These are phyloP conservation scores for Teunomyces tritomae DNA, from an alignment of 805 yeast genomes.

Conservation along the genomic window DNA sequence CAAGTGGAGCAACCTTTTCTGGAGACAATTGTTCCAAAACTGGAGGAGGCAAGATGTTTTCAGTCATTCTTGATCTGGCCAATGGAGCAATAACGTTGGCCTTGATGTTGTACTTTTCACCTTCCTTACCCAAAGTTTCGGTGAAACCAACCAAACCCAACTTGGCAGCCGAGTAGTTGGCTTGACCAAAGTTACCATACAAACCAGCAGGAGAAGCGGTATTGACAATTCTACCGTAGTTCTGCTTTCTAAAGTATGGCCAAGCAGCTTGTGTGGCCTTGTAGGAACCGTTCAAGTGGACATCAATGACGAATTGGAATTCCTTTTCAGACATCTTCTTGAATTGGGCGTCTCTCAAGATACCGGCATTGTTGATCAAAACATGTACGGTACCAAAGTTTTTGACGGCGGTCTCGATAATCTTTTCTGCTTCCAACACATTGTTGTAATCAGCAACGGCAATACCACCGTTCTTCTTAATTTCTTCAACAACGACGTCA, in stretches of 20 bases:
- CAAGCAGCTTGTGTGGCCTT: conserved; percentile 86
- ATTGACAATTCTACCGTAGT: conserved; percentile 84
- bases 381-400: conserved; percentile 87
- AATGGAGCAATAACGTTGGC: conserved; percentile 91
- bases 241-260: conserved; percentile 82
- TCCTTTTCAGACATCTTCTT: conserved; percentile 82
- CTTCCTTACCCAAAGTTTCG: conserved; percentile 94
- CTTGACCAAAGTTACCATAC: conserved; percentile 95
- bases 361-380: conserved; percentile 92
- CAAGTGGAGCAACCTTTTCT: conserved; percentile 89
- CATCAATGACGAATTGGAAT: conserved; percentile 76
- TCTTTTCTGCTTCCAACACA: conserved; percentile 79
- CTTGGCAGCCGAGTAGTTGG: conserved; percentile 93
- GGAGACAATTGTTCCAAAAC: conserved; percentile 78
- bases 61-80: conserved; percentile 96
- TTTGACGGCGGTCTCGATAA: conserved; percentile 81
- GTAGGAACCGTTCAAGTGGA: conserved; percentile 88
- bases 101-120: conserved; percentile 75
- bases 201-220: conserved; percentile 98
- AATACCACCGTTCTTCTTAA: conserved; percentile 67
- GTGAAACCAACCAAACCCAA: conserved; percentile 86
- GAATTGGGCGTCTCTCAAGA: conserved; percentile 82
- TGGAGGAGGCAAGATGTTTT: conserved; percentile 81
- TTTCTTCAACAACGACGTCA: conserved; percentile 85
- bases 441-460: conserved; percentile 96